Percentiles rank a stretch among this genome's conserved stretches.
Evolutionary conservation across 1,139 yeast species (phyloP).

Genomic region (Yarrowia galli): DNA sequence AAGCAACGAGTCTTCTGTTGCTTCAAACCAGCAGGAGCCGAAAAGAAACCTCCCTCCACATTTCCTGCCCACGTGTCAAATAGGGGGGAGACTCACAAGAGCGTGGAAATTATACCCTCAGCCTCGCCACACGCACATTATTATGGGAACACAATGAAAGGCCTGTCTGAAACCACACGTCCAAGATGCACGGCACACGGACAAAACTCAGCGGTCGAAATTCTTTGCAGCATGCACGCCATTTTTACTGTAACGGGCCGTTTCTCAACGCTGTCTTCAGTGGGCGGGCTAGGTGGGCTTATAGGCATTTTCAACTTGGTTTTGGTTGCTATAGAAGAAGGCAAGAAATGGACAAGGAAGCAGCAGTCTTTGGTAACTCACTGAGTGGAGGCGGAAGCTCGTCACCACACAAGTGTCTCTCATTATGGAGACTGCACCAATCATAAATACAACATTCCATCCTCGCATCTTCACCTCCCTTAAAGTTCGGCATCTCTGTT

Average conservation of each 20-base stretch:
- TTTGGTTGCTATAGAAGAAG: background rate
- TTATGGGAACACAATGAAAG: background rate
- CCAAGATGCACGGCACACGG: background rate
- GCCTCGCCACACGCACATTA: background rate
- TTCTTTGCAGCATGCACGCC: background rate
- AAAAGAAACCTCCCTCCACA: background rate
- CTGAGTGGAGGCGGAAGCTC: too few relatives aligned
- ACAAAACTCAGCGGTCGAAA: background rate
- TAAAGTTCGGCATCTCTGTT: conserved; percentile 18
- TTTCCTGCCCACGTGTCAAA: background rate
- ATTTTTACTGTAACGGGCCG: background rate
- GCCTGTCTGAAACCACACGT: background rate
- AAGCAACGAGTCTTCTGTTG: too few relatives aligned
- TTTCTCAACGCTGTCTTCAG: background rate
- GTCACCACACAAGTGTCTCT: too few relatives aligned
- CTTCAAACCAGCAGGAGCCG: too few relatives aligned
- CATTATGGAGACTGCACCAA: too few relatives aligned
- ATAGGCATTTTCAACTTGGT: too few relatives aligned
- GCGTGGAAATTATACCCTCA: background rate
- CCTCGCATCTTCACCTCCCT: background rate
- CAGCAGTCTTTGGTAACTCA: too few relatives aligned
- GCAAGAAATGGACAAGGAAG: background rate
- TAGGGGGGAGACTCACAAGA: background rate
- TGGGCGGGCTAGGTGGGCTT: too few relatives aligned
- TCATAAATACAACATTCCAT: background rate